phyloP scores from a whole-genome alignment of 139 green algal genomes.

The Closterium sp. region DNA sequence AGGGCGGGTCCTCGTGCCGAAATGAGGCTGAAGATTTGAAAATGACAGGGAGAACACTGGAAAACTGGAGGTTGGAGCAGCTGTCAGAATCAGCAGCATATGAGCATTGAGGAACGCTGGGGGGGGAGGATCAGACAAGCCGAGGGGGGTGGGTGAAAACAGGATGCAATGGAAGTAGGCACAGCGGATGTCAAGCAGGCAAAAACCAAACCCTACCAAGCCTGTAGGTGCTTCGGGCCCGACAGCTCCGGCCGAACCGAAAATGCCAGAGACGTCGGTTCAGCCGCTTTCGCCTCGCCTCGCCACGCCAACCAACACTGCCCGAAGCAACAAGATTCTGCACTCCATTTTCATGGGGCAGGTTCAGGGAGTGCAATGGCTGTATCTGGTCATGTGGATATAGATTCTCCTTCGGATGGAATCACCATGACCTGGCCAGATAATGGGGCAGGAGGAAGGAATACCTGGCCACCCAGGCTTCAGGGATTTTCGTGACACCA shows the following conservation, averaged over 20 bases:
- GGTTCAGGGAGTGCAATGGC: neutral
- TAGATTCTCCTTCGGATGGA: neutral
- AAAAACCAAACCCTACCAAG: neutral
- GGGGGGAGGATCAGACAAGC: too few species aligned
- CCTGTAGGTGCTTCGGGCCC: neutral
- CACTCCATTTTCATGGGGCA: neutral
- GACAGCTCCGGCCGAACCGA: neutral
- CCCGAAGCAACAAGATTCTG: neutral
- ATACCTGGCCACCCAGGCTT: neutral
- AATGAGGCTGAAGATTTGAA: too few species aligned
- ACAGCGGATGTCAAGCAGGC: neutral
- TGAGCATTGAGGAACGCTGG: too few species aligned
- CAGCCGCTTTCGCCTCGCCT: neutral
- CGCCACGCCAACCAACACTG: neutral
- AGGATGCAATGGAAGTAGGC: too few species aligned
- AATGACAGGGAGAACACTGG: too few species aligned
- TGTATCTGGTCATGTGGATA: neutral
- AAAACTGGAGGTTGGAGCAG: too few species aligned
- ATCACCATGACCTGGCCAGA: neutral
- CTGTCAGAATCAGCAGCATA: too few species aligned
- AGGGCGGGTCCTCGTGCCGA: neutral
- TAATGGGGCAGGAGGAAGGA: neutral
- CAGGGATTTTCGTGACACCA: neutral
- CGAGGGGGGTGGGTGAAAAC: too few species aligned
- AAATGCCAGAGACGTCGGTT: neutral